phyloP scores from a whole-genome alignment of 495 filamentous ascomycete genomes.

The Neurospora tetrasperma region DNA sequence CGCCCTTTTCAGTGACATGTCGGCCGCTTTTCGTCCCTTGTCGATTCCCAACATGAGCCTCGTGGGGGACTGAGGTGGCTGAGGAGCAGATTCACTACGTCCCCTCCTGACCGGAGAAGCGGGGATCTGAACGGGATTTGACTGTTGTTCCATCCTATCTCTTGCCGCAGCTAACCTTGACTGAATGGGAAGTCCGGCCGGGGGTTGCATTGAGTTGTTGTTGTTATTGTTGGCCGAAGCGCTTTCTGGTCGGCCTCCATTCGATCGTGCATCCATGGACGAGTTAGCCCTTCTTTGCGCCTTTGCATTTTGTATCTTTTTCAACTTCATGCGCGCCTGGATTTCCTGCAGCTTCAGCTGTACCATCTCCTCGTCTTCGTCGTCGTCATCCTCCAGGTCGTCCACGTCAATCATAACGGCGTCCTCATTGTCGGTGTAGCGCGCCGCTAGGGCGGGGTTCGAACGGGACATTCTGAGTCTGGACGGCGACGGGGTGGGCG shows the following conservation, averaged over 20 bases:
- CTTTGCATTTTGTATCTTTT: slow-evolving; percentile 62
- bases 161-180: slow-evolving; percentile 13
- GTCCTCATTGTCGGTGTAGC: slow-evolving; percentile 19
- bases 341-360: slow-evolving; percentile 76
- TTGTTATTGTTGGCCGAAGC: background rate
- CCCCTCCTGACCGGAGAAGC: slow-evolving; percentile 60
- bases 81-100: slow-evolving; percentile 31
- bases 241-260: slow-evolving; percentile 11
- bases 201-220: background rate
- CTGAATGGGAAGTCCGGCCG: slow-evolving; percentile 14
- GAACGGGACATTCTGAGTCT: slow-evolving; percentile 18
- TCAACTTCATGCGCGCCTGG: slow-evolving; percentile 78
- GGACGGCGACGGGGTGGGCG: slow-evolving; percentile 54
- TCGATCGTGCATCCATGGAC: slow-evolving; percentile 3
- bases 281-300: slow-evolving; percentile 26
- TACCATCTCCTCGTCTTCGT: slow-evolving; percentile 86
- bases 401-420: slow-evolving; percentile 32
- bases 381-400: slow-evolving; percentile 51
- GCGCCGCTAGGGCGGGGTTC: slow-evolving; percentile 11
- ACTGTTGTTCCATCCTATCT: slow-evolving; percentile 24
- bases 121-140: slow-evolving; percentile 60
- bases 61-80: slow-evolving; percentile 55
- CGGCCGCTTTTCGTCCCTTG: slow-evolving; percentile 68
- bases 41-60: slow-evolving; percentile 81
- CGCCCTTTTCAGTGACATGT: slow-evolving; percentile 76